Evolutionary conservation across 1,284 basidiomycete genomes (phyloP).

Genomic region (Boletus smithii): DNA sequence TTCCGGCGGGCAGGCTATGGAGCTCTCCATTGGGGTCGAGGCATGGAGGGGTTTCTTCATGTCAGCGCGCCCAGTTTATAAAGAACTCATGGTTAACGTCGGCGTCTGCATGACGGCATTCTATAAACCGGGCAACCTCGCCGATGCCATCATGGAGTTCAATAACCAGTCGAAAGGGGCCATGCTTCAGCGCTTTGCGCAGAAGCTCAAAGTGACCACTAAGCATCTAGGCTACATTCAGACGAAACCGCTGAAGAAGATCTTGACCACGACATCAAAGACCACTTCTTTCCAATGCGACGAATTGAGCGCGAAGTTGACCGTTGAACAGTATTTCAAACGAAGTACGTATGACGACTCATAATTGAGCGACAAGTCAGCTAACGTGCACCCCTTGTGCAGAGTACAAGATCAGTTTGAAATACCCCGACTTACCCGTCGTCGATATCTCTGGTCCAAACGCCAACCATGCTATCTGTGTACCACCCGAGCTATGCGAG

Average conservation of each 20-base stretch:
- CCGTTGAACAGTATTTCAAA: constrained; percentile 60
- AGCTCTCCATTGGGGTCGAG: constrained; percentile 49
- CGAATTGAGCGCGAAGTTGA: constrained; percentile 47
- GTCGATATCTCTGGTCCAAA: constrained; percentile 50
- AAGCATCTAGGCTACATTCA: constrained; percentile 52
- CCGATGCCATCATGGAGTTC: constrained; percentile 52
- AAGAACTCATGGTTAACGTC: constrained; percentile 69
- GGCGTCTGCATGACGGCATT: constrained; percentile 75
- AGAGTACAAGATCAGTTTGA: constrained; percentile 59
- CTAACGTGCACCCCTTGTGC: constrained; percentile 1
- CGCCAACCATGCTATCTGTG: constrained; percentile 40
- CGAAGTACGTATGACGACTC: constrained; percentile 42
- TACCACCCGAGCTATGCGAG: constrained; percentile 70
- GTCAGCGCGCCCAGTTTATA: constrained; percentile 61
- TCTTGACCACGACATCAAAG: constrained; percentile 46
- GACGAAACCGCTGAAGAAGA: constrained; percentile 47
- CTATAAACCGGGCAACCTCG: constrained; percentile 59
- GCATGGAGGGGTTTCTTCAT: constrained; percentile 67
- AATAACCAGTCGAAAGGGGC: constrained; percentile 40
- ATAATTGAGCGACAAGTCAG: neutral
- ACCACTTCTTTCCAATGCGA: constrained; percentile 50
- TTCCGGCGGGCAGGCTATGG: constrained; percentile 23
- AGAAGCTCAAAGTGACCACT: constrained; percentile 56
- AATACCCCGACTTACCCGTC: constrained; percentile 55
- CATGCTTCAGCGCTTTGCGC: constrained; percentile 48